Percentiles rank a stretch among this genome's conserved stretches.
These are phyloP conservation scores for Wallacemonas sp. DNA, from an alignment of 208 protist species.

Conservation along the genomic window DNA sequence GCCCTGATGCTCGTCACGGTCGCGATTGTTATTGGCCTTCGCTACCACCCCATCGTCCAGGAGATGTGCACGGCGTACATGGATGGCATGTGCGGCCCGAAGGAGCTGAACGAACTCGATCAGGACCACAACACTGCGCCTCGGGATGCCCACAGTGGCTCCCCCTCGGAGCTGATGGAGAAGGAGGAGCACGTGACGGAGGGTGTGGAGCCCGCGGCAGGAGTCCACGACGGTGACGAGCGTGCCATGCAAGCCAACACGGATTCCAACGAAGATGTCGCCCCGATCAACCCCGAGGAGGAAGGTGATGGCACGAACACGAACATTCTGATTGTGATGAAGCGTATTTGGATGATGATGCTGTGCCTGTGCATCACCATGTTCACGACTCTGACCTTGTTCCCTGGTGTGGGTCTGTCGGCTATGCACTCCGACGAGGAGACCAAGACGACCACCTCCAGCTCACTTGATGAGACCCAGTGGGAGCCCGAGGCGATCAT, in stretches of 20 bases:
- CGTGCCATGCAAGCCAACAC: neutral
- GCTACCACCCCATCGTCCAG: conserved; percentile 28
- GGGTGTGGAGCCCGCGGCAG: neutral
- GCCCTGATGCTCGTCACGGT: conserved; percentile 37
- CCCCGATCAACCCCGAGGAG: neutral
- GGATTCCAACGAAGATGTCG: neutral
- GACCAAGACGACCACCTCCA: neutral
- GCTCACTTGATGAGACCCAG: conserved; percentile 11
- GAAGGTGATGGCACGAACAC: conserved; percentile 16
- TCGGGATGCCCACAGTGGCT: neutral
- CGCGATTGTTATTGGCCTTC: conserved; percentile 24
- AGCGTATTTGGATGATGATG: conserved; percentile 46
- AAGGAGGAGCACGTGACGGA: conserved; percentile 14
- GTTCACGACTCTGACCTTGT: conserved; percentile 37
- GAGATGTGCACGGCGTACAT: conserved; percentile 27
- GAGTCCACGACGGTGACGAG: neutral
- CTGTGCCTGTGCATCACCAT: conserved; percentile 28
- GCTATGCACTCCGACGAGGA: conserved; percentile 23
- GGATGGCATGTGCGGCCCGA: conserved; percentile 10
- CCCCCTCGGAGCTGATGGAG: neutral
- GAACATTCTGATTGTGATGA: conserved; percentile 25
- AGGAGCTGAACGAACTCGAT: conserved; percentile 14
- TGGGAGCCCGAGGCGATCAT: conserved; percentile 31
- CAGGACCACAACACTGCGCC: neutral
- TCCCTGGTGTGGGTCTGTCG: conserved; percentile 38